phyloP scores from a whole-genome alignment of 192 early-diverging fungal species.

The Paraglomus brasilianum region DNA sequence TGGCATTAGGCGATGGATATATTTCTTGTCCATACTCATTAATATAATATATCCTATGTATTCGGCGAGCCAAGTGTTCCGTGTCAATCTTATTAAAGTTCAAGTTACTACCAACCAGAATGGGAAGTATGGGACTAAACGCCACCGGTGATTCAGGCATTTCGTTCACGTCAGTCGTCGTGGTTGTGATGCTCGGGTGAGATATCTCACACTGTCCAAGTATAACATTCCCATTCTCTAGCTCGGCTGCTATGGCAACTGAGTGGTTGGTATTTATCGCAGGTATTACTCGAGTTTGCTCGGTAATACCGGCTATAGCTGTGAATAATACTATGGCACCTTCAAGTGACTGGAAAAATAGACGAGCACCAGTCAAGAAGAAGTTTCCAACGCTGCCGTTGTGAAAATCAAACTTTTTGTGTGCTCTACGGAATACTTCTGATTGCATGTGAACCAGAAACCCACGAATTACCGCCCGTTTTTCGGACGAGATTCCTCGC shows the following conservation, averaged over 20 bases:
- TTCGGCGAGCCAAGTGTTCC: slow-evolving; percentile 39
- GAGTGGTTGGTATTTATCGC: slow-evolving; percentile 65
- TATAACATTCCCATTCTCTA: slow-evolving; percentile 63
- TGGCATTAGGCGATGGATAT: slow-evolving; percentile 61
- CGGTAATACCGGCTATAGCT: slow-evolving; percentile 63
- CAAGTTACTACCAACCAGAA: slow-evolving; percentile 35
- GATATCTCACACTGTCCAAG: slow-evolving; percentile 76
- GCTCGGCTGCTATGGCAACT: slow-evolving; percentile 63
- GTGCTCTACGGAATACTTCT: slow-evolving; percentile 61
- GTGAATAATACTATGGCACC: slow-evolving; percentile 76
- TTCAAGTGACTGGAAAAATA: slow-evolving; percentile 69
- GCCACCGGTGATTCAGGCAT: slow-evolving; percentile 35
- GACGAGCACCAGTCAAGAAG: slow-evolving; percentile 71
- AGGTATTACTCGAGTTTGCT: slow-evolving; percentile 65
- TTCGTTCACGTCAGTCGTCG: slow-evolving; percentile 37
- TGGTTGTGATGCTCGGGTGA: slow-evolving; percentile 58
- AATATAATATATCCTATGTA: slow-evolving; percentile 68
- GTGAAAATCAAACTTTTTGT: slow-evolving; percentile 67
- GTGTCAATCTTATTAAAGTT: slow-evolving; percentile 38
- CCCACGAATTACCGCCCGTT: slow-evolving; percentile 68
- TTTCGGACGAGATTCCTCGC: slow-evolving; percentile 52
- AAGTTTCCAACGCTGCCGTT: slow-evolving; percentile 79
- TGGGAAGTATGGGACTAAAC: slow-evolving; percentile 32
- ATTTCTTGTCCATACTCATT: slow-evolving; percentile 72
- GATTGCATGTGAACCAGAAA: slow-evolving; percentile 70